Evolutionary conservation across 805 yeast species (phyloP).

Genomic region (Lachancea dasiensis): DNA sequence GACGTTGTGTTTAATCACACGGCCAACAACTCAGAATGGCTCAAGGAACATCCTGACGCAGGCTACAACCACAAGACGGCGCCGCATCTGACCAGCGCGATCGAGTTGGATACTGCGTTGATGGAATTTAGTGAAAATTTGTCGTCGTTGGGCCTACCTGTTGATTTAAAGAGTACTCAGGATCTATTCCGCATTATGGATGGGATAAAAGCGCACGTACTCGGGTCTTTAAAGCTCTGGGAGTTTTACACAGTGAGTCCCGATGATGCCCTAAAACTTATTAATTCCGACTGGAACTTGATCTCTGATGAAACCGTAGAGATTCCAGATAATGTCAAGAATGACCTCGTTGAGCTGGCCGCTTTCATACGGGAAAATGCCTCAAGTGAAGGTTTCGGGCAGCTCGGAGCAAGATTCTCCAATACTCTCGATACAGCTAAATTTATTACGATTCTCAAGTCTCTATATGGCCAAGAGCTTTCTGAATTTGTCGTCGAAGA

Average conservation of each 20-base stretch:
- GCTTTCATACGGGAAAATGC: slow-evolving; percentile 40
- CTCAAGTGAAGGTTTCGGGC: slow-evolving; percentile 37
- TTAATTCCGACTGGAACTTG: slow-evolving; percentile 36
- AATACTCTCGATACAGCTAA: slow-evolving; percentile 47
- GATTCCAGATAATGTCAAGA: slow-evolving; percentile 41
- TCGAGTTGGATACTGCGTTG: slow-evolving; percentile 71
- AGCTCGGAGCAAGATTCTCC: slow-evolving; percentile 42
- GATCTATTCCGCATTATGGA: slow-evolving; percentile 61
- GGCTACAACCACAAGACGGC: slow-evolving; percentile 86
- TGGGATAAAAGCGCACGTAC: slow-evolving; percentile 62
- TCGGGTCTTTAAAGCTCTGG: slow-evolving; percentile 71
- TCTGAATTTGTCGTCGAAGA: slow-evolving; percentile 33
- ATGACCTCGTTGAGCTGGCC: slow-evolving; percentile 41
- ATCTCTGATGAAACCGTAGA: slow-evolving; percentile 28
- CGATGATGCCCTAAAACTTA: slow-evolving; percentile 33
- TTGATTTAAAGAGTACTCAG: slow-evolving; percentile 40
- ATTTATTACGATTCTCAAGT: slow-evolving; percentile 48
- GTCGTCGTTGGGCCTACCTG: slow-evolving; percentile 55
- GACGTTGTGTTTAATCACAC: slow-evolving; percentile 96
- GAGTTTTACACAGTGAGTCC: slow-evolving; percentile 76
- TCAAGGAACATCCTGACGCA: slow-evolving; percentile 78
- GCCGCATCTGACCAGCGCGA: slow-evolving; percentile 80
- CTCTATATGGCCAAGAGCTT: slow-evolving; percentile 31
- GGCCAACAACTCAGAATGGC: slow-evolving; percentile 84
- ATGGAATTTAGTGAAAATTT: slow-evolving; percentile 58